Base-by-base conservation (phyloP, 495 filamentous ascomycete genomes). In the Thermochaetoides thermophila region DNA sequence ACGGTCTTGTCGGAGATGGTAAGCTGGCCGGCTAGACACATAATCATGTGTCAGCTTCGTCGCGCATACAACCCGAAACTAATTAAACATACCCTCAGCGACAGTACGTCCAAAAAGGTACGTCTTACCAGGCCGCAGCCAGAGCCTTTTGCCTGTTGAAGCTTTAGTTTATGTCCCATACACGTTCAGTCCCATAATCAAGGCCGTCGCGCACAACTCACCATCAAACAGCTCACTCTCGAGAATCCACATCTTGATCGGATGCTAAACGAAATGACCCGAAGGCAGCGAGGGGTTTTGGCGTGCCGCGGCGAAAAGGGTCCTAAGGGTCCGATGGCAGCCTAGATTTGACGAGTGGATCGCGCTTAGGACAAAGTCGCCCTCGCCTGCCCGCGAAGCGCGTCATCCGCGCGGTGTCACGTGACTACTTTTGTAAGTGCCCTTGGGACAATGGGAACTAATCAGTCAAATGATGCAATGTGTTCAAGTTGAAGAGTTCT, bases 61-160 rank as follows among this genome's bases (percentile, higher is more conserved):
- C n/a, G 3, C 13, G 20, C 8, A 3, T 9, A 16, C 10, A 14
- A 14, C 22, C 8, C 4, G 10, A 11, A 5, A 20, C 7, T 15
- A 25, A 14, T n/a, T n/a, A n/a, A 12, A 28, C 53, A 41, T 56
- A 71, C 69, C 46, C 57, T 71, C 55, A 20, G 61, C 48, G 32
- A 56, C 55, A 42, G 66, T 61, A 32, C 83, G 68, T 34, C 83
- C 83, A 43, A 87, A 81, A 14, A 87, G 71, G 55, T 84, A 87
- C 42, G 65, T 72, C 55, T 80, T 81, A 16, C 81, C 83, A 2
- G 83, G 83, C 18, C 78, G 74, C 40, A 91, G 66, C 83, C 82
- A 91, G 39, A 85, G 63, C 43, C 71, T 71, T 56, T 74, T 82
- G 35, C 74, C 79, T 78, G 41, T 25, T 6, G 11, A 6, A 24